Percentiles rank a stretch among this genome's conserved stretches.
phyloP scores from a whole-genome alignment of 164 flowering plant genomes.

The Tinospora cordifolia region DNA sequence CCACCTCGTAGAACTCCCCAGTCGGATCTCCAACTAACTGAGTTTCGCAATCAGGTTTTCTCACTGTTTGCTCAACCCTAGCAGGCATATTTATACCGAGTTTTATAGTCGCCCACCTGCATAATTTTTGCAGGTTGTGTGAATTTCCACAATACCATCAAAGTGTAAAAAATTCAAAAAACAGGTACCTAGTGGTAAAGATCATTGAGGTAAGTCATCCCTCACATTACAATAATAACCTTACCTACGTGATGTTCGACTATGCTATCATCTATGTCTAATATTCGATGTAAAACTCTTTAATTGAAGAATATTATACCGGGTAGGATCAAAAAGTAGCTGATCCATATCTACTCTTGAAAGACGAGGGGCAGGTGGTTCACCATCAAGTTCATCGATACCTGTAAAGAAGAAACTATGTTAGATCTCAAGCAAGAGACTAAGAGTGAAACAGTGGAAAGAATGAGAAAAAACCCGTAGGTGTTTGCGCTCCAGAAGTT shows the following conservation, averaged over 20 bases:
- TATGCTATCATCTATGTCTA: too few relatives aligned
- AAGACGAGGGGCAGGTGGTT: slow-evolving; percentile 30
- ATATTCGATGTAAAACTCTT: background rate
- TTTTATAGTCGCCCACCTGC: slow-evolving; percentile 60
- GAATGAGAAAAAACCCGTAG: slow-evolving; percentile 19
- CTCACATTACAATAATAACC: too few relatives aligned
- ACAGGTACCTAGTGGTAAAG: too few relatives aligned
- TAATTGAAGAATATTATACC: slow-evolving; percentile 20
- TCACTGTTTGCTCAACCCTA: slow-evolving; percentile 46
- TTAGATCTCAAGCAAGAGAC: background rate
- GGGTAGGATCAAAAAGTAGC: slow-evolving; percentile 33
- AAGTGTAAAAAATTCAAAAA: background rate
- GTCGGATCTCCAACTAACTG: slow-evolving; percentile 66
- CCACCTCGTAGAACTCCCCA: slow-evolving; percentile 59
- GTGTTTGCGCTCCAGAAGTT: slow-evolving; percentile 37
- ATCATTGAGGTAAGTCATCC: too few relatives aligned
- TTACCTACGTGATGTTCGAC: background rate
- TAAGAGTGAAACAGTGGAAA: background rate
- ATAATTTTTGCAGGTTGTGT: background rate
- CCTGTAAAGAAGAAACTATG: slow-evolving; percentile 22
- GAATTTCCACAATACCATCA: slow-evolving; percentile 11
- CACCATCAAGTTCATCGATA: slow-evolving; percentile 28
- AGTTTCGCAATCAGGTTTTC: slow-evolving; percentile 37
- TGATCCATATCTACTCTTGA: slow-evolving; percentile 42
- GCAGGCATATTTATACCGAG: slow-evolving; percentile 76